phyloP scores from a whole-genome alignment of 225 moss, liverwort and hornwort genomes.

The Bryoerythrophyllum caledonicum region DNA sequence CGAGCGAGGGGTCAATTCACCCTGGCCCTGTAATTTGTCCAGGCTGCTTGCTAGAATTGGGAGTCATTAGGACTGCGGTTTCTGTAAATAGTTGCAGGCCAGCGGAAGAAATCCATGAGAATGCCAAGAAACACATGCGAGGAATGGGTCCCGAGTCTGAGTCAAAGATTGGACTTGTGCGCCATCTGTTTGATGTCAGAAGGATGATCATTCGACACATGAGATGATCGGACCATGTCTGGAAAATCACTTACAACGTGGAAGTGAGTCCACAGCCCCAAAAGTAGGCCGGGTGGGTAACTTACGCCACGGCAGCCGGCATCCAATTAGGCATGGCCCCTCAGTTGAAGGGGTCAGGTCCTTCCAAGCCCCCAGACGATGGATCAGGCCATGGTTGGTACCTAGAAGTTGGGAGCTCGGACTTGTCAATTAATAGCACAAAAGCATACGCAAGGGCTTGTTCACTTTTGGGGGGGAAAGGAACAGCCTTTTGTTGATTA shows the following conservation, averaged over 20 bases:
- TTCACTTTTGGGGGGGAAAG: background rate
- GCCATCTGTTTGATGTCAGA: conserved; percentile 21
- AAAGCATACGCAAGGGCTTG: background rate
- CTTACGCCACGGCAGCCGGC: background rate
- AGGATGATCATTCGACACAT: conserved; percentile 13
- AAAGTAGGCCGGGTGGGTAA: background rate
- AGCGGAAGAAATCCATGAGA: background rate
- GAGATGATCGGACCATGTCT: conserved; percentile 14
- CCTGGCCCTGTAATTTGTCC: background rate
- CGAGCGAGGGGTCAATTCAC: too few relatives aligned
- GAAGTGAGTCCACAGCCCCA: background rate
- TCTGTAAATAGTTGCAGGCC: background rate
- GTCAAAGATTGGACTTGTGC: background rate
- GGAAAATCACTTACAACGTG: background rate
- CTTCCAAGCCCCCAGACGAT: background rate
- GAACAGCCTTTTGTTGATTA: background rate
- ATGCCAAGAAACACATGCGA: too few relatives aligned
- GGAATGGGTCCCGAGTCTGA: background rate
- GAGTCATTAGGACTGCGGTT: too few relatives aligned
- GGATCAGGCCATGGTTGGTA: background rate
- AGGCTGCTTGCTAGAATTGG: background rate
- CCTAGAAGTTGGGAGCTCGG: conserved; percentile 30
- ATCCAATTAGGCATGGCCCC: background rate
- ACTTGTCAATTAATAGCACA: conserved; percentile 15
- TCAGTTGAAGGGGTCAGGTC: conserved; percentile 14